A percentile compares a stretch with the other conserved stretches of the same genome.
Conservation (phyloP, 257 asterid genomes). For the Salvia hispanica region DNA sequence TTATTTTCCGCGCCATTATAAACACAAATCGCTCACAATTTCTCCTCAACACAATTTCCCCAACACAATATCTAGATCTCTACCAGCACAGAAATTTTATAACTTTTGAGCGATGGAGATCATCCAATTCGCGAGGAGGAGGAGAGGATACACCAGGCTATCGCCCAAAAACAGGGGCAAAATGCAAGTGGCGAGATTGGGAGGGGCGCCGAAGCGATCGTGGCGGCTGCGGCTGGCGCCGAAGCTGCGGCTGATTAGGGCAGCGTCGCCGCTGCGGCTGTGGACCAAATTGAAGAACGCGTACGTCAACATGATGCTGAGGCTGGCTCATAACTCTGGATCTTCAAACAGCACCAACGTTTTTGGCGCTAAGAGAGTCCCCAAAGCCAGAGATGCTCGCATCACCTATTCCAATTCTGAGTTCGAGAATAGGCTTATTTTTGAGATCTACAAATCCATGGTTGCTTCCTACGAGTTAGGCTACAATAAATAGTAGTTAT, state of each 20-base stretch:
- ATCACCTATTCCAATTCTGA: conserved; percentile 39
- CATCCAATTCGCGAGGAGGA: conserved; percentile 27
- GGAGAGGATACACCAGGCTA: conserved; percentile 50
- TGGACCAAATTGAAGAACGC: conserved; percentile 48
- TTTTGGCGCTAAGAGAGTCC: conserved; percentile 43
- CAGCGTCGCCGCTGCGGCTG: conserved; percentile 47
- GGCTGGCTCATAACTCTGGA: conserved; percentile 34
- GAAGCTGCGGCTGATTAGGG: conserved; percentile 43
- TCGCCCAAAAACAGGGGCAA: conserved; percentile 33
- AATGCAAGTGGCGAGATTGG: conserved; percentile 39
- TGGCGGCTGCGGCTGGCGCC: conserved; percentile 52
- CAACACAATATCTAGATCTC: too few species aligned
- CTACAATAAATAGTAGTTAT: conserved; percentile 26
- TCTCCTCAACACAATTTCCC: conserved; percentile 1
- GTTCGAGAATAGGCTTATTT: conserved; percentile 55
- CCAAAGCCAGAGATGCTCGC: conserved; percentile 35
- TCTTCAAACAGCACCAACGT: conserved; percentile 27
- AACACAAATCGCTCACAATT: not conserved
- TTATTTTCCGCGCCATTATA: conserved; percentile 19
- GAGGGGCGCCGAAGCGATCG: conserved; percentile 39
- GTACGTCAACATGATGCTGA: conserved; percentile 53
- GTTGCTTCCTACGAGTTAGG: conserved; percentile 52
- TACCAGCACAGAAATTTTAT: not conserved
- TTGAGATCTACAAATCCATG: conserved; percentile 59
- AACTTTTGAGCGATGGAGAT: conserved; percentile 31